Base-by-base conservation (phyloP, 2,329 filamentous ascomycete genomes). In the Colletotrichum sp. region DNA sequence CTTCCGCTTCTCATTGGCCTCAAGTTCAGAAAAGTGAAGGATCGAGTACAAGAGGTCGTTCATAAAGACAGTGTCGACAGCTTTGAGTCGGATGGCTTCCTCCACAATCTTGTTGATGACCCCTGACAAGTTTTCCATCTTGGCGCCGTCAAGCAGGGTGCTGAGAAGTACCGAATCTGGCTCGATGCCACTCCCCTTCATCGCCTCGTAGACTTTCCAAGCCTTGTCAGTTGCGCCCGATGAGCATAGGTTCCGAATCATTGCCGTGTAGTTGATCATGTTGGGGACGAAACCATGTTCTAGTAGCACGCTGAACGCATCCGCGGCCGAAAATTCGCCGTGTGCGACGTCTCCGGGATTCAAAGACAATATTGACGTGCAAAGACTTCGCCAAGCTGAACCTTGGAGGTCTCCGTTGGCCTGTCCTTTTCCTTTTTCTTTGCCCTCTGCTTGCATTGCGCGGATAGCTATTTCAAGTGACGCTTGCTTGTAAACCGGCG, bases 111-210 rank as follows among this genome's bases (percentile, higher is more conserved):
- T 80, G 18, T 77, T 72, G n/a, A 95, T 87, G 30, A 88, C 88
- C 5, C 87, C 83, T 6, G 88, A 86, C 76, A 95, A 89, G 28
- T 87, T 83, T 24, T 87, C 87, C 6, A 82, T 81, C 79, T 95
- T 95, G 68, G 94, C 94, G 36, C 94, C 93, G 75, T 93, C 90
- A 57, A 98, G 89, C 39, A 98, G 86, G 32, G 92, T 92, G 1
- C 92, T 88, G 81, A 93, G 95, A 0, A 95, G 93, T 78, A 92
- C 90, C 0, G 85, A 85, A 82, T 98, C 92, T 0, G 95, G 90
- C 70, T 89, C 82, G 18, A 95, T 86, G 5, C 90, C 90, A 78
- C 91, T 88, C 16, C 88, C 84, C 67, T 89, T 85, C 82, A 96
- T 90, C 55, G 92, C 88, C 28, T 92, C 87, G 79, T 93, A 92